Base-by-base conservation (phyloP, 176 grass and related monocot species). In the Phragmites australis region DNA sequence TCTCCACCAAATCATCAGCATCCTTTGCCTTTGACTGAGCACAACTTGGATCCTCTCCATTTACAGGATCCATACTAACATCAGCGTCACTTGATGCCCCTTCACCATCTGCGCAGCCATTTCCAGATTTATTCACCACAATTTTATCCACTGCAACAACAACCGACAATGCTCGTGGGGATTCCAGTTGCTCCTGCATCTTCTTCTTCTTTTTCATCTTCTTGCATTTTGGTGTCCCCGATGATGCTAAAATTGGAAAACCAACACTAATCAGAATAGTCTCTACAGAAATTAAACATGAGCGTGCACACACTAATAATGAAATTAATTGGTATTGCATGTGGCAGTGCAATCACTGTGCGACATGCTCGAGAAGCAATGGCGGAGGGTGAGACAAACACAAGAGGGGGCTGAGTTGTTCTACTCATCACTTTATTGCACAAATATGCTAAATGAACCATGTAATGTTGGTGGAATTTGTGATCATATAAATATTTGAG, bases 181-280 rank as follows among this genome's bases (percentile, higher is more conserved):
- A 11, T 46, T 50, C 58, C 32, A 15, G 27, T 44, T 84, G 49
- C 51, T 74, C 10, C 60, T 42, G 19, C 27, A 49, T 64, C 68
- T 51, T 83, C 12, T 65, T 48, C 66, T 14, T 88, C 52, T 59
- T 88, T 72, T 88, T 83, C 21, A 31, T 76, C 54, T 68, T 84
- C 50, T 62, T 80, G 70, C 9, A 4, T 70, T 52, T 65, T 32
- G 44, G 11, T 17, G 51, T 63, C 29, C n/a, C 62, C 53, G 70
- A 29, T 15, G 27, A 64, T 81, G 62, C 70, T 78, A 32, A 49
- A 64, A 37, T 23, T 78, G 27, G 29, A n/a, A 8, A 64, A 31
- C 5, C 11, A 64, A 63, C 18, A 64, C 29, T 15, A 64, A 64
- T 78, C 43, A 78, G 58, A 64, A 15, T 58, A 78, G 21, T 49